phyloP scores from a whole-genome alignment of 2,329 filamentous ascomycete genomes.

The Fusarium concolor region DNA sequence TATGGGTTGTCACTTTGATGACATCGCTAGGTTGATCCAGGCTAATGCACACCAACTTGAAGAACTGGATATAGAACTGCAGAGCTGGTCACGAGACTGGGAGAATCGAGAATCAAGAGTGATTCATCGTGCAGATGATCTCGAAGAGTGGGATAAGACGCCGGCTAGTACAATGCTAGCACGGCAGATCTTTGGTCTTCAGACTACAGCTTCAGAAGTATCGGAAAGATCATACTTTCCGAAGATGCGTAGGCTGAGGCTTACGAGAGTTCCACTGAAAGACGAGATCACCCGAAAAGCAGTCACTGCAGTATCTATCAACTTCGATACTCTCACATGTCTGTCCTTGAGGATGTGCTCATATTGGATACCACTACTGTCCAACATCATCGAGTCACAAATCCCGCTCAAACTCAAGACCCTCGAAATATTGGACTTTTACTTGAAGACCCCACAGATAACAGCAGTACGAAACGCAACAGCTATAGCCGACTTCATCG shows the following conservation, averaged over 20 bases:
- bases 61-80: not conserved
- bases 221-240: rapidly evolving
- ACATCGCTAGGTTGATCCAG: not conserved
- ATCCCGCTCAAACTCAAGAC: not conserved
- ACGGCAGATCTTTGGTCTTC: not conserved
- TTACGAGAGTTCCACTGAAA: not conserved
- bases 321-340: rapidly evolving
- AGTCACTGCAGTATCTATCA: not conserved
- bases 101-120: not conserved
- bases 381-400: rapidly evolving
- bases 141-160: not conserved
- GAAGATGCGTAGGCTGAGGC: not conserved
- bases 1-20: not conserved
- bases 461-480: not conserved
- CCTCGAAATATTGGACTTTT: not conserved
- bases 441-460: not conserved
- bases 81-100: not conserved
- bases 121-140: rapidly evolving
- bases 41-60: rapidly evolving
- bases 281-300: not conserved
- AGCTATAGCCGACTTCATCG: rapidly evolving
- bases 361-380: not conserved
- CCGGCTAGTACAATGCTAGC: not conserved
- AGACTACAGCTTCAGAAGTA: rapidly evolving
- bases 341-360: not conserved